Evolutionary conservation across 2,329 filamentous ascomycete species (phyloP), one percentile per base, ranked within the genome.

Genomic region (Emericellopsis atlantica): DNA sequence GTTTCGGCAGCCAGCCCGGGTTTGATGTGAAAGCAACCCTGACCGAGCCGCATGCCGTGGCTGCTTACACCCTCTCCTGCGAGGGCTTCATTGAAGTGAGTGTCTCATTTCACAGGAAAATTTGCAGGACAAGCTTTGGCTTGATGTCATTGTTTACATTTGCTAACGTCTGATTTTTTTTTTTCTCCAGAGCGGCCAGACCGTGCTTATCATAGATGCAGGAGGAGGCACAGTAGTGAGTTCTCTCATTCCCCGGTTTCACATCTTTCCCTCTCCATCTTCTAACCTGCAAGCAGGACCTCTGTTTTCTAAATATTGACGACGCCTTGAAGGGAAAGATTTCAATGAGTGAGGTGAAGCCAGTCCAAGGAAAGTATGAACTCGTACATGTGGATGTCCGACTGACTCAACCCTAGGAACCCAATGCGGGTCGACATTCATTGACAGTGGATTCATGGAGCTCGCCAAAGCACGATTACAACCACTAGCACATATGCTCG

Each of bases 161-260:
- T 23, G 12, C 18, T 23, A 16, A 23, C 36, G 12, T 21, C 18
- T 5, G 18, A 5, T 26, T 9, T 38, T 38, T 22, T 3, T 22
- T 5, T 23, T 38, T 23, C 24, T 29, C 14, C 18, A 38, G 36
- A 29, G 18, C 18, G 36, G 36, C 11, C 10, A 38, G 22, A 38
- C 36, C 18, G 24, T 38, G 36, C 22, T 38, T 10, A 21, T 38
- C 18, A 29, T 38, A 14, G 36, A 38, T 26, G 36, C 36, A n/a
- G 36, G 36, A 21, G 36, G 36, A 23, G 36, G 36, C 16, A 38
- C 36, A 38, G 36, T 38, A 21, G 36, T 38, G 14, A 38, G 36
- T 38, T 38, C 14, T n/a, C 11, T 22, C 36, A 23, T 11, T 14
- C 36, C 23, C 16, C 8, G 22, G 22, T 16, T 29, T 22, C 23